phyloP scores from a whole-genome alignment of 257 asterid genomes.

The Plectranthus barbatus region DNA sequence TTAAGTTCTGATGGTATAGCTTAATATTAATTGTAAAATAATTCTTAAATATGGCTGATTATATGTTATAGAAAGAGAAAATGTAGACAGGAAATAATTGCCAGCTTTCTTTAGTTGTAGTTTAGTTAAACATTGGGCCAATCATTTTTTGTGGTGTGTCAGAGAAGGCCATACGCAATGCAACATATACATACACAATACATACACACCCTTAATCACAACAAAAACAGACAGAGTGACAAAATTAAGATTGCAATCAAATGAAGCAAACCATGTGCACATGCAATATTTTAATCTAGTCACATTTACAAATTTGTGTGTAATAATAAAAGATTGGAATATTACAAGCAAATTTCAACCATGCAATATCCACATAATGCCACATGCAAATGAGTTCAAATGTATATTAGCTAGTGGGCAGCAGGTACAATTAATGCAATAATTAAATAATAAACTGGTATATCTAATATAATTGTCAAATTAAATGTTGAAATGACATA shows the following conservation, averaged over 20 bases:
- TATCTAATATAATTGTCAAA: background rate
- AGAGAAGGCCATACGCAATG: background rate
- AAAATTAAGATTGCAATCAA: constrained; percentile 26
- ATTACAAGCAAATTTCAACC: constrained; percentile 11
- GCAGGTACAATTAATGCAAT: constrained; percentile 7
- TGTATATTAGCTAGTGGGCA: constrained; percentile 14
- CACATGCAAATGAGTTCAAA: constrained; percentile 22
- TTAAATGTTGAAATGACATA: background rate
- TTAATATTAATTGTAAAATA: too few relatives aligned
- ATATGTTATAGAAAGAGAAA: too few relatives aligned
- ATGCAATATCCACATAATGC: constrained; percentile 20
- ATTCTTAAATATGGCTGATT: too few relatives aligned
- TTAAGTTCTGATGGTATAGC: too few relatives aligned
- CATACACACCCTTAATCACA: background rate
- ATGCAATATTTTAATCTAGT: background rate
- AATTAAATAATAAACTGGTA: background rate
- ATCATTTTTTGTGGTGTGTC: background rate
- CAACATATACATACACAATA: background rate
- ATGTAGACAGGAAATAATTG: background rate
- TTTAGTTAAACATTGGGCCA: constrained; percentile 6
- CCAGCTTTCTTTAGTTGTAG: constrained; percentile 12
- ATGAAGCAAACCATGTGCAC: constrained; percentile 38
- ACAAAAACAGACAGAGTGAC: constrained; percentile 16
- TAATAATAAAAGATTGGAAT: background rate
- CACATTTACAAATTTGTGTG: background rate